Evolutionary conservation across 768 basidiomycete genomes (phyloP).

Genomic region (Boletus sensibilis): DNA sequence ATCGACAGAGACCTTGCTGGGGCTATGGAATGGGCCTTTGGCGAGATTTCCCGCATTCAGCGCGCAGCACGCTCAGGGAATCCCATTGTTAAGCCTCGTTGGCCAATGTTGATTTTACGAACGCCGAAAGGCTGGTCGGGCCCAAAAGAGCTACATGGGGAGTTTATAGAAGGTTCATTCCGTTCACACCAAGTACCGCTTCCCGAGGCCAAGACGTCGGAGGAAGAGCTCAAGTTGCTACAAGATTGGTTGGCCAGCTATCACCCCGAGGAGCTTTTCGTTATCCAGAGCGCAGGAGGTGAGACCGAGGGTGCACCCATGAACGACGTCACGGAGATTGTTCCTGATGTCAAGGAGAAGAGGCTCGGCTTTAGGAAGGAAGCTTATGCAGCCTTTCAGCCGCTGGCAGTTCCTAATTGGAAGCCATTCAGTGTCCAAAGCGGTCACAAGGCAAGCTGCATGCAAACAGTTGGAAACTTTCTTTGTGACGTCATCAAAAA

Average conservation of each 20-base stretch:
- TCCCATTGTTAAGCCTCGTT: constrained; percentile 84
- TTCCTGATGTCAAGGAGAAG: constrained; percentile 55
- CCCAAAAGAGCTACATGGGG: constrained; percentile 63
- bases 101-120: constrained; percentile 84
- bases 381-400: constrained; percentile 58
- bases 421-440: constrained; percentile 47
- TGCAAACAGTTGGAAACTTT: constrained; percentile 65
- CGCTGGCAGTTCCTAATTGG: constrained; percentile 71
- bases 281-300: constrained; percentile 8
- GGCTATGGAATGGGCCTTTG: constrained; percentile 78
- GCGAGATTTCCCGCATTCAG: constrained; percentile 76
- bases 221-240: constrained; percentile 60
- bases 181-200: constrained; percentile 89
- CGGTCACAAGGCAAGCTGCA: constrained; percentile 67
- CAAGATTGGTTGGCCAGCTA: constrained; percentile 77
- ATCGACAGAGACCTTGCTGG: constrained; percentile 80
- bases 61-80: constrained; percentile 71
- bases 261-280: constrained; percentile 64
- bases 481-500: constrained; percentile 54
- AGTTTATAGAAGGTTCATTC: constrained; percentile 79
- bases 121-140: constrained; percentile 83
- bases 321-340: constrained; percentile 53
- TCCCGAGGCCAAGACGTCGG: constrained; percentile 62
- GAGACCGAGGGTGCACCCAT: constrained; percentile 48
- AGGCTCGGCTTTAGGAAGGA: constrained; percentile 72